Base-by-base conservation (phyloP, 169 alveolate genomes). In the Cryptosporidium baileyi region DNA sequence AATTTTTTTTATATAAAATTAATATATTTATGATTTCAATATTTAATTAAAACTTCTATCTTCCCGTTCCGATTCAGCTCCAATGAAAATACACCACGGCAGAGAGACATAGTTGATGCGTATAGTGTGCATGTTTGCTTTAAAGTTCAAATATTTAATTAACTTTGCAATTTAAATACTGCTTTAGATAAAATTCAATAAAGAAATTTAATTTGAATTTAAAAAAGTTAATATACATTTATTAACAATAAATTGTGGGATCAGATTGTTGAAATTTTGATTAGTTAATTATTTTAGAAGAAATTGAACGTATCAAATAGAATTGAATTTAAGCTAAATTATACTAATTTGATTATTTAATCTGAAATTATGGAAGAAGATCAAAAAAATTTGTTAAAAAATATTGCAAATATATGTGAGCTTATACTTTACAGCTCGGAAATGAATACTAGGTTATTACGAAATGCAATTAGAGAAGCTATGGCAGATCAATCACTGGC, bases 121-220 rank as follows among this genome's bases (percentile, higher is more conserved):
- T 41, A 65, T 65, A 47, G 81, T 65, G 81, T 65, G 81, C 81
- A 65, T 65, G 81, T 47, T 47, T 65, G 81, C 81, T 65, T 47
- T 65, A 15, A 44, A 2, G 26, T 40, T 62, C 22, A 61, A 26
- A 19, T 54, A 54, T 60, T 8, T n/a, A 61, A 13, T 62, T 22
- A 19, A 30, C 4, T 47, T 47, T 47, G 6, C 9, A 47, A 26
- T 47, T 47, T n/a, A 47, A 0, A 47, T 47, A 47, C 24, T 47
- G 19, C 19, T 47, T 47, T 47, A 26, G 59, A 47, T n/a, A n/a
- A 47, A 11, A 26, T 5, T 3, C 1, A 47, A 47, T 11, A 47
- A 0, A 47, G 19, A 0, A n/a, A n/a, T n/a, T n/a, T n/a, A n/a
- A n/a, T 4, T 3, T 47, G 59, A n/a, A 26, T 4, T 19, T n/a